Percentiles rank a stretch among this genome's conserved stretches.
Conservation (phyloP, 371 early-diverging fungal genomes). For the Apophysomyces sp. region DNA sequence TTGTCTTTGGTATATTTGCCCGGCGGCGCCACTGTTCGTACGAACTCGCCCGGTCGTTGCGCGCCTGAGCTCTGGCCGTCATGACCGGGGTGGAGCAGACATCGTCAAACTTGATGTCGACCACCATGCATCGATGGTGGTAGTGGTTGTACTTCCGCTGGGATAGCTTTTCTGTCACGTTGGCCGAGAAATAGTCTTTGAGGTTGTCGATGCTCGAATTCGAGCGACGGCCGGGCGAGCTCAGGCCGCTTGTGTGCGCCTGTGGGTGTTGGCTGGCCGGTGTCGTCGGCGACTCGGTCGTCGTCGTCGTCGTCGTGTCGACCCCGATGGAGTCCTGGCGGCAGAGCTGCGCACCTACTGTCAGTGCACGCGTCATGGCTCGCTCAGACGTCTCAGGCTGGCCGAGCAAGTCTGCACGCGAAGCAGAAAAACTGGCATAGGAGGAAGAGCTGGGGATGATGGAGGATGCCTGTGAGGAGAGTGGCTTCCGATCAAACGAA, state of each 20-base stretch:
- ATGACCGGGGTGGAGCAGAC: conserved; percentile 24
- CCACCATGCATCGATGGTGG: conserved; percentile 11
- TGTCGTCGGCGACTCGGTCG: conserved; percentile 1
- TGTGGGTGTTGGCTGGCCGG: neutral
- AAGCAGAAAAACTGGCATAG: conserved; percentile 8
- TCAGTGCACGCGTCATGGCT: neutral
- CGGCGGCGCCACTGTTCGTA: conserved; percentile 18
- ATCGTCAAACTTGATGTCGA: conserved; percentile 28
- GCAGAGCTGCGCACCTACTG: conserved; percentile 1
- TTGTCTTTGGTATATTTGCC: conserved; percentile 19
- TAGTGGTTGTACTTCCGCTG: conserved; percentile 21
- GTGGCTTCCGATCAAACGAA: conserved; percentile 11
- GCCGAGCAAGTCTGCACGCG: neutral
- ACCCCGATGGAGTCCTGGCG: conserved; percentile 4
- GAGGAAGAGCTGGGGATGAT: conserved; percentile 3
- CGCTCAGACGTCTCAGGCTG: neutral
- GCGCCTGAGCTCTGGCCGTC: conserved; percentile 19
- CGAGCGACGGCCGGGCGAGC: neutral
- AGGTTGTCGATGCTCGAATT: conserved; percentile 20
- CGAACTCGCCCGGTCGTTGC: conserved; percentile 12
- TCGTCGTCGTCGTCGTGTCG: neutral
- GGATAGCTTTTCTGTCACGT: conserved; percentile 16
- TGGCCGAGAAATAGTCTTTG: conserved; percentile 16
- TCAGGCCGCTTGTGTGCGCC: neutral
- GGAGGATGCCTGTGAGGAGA: conserved; percentile 6